phyloP scores from a whole-genome alignment of 2,329 filamentous ascomycete genomes.

The Ophiostoma ulmi region DNA sequence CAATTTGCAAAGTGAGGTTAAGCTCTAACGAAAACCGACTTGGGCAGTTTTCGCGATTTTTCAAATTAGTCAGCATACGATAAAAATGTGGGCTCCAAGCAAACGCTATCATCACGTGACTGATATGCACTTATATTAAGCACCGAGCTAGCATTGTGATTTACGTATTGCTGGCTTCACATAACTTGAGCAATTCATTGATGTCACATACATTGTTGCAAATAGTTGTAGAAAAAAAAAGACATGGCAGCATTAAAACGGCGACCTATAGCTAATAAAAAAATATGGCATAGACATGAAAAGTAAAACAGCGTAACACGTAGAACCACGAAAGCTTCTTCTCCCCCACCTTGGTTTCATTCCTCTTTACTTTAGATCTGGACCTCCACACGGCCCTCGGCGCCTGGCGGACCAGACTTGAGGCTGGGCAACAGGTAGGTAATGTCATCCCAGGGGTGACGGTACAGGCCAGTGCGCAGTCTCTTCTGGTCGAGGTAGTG shows the following conservation, averaged over 20 bases:
- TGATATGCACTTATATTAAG: no score
- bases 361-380: slow-evolving; percentile 52
- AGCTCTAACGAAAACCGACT: not conserved
- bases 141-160: not conserved
- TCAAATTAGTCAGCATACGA: not conserved
- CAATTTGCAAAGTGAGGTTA: not conserved
- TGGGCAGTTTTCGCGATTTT: slow-evolving; percentile 3
- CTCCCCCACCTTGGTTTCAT: not conserved
- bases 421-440: slow-evolving; percentile 87
- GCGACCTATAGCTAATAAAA: not conserved
- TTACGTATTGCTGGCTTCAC: not conserved
- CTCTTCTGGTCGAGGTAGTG: slow-evolving; percentile 99
- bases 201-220: not conserved
- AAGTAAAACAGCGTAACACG: not conserved
- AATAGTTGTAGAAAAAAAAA: not conserved
- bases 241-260: slow-evolving; percentile 8
- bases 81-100: not conserved
- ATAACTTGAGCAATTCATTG: not conserved
- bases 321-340: not conserved
- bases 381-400: slow-evolving; percentile 86
- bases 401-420: slow-evolving; percentile 63
- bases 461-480: slow-evolving; percentile 95
- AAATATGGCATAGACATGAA: slow-evolving; percentile 1
- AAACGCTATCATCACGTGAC: not conserved
- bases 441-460: slow-evolving; percentile 98